Evolutionary conservation across 2,329 filamentous ascomycete genomes (phyloP).

Genomic region (Bipolaris victoriae): DNA sequence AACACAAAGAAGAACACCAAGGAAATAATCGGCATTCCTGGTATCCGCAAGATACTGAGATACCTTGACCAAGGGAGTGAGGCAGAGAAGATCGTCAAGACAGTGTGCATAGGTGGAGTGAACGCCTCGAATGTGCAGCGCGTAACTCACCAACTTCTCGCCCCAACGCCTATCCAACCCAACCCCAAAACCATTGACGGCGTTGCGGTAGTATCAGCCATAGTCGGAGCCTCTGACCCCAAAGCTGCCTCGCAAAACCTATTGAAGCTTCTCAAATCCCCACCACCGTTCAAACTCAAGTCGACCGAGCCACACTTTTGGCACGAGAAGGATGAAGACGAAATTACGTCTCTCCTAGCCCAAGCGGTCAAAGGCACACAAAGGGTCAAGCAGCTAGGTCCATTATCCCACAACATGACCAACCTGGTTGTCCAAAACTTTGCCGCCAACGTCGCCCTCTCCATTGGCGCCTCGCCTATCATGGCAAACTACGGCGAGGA

Average conservation of each 20-base stretch:
- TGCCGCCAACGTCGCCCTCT: constrained; percentile 86
- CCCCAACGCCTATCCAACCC: constrained; percentile 29
- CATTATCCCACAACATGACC: constrained; percentile 95
- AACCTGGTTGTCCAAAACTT: constrained; percentile 96
- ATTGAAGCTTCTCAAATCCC: constrained; percentile 57
- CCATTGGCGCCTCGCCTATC: constrained; percentile 86
- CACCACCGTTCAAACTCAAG: constrained; percentile 34
- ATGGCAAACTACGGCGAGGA: constrained; percentile 91
- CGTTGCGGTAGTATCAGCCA: constrained; percentile 86
- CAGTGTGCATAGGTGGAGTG: constrained; percentile 90
- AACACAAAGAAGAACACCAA: constrained; percentile 85
- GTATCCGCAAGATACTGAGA: constrained; percentile 69
- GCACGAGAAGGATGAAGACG: constrained; percentile 25
- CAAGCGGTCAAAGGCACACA: constrained; percentile 57
- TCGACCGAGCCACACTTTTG: constrained; percentile 24
- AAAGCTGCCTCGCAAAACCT: constrained; percentile 67
- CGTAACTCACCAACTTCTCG: constrained; percentile 72
- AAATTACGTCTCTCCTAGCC: constrained; percentile 19
- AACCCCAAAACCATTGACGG: constrained; percentile 71
- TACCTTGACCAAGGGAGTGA: constrained; percentile 58
- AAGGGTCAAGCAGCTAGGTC: constrained; percentile 66
- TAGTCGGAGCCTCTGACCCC: constrained; percentile 75
- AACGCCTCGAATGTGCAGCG: constrained; percentile 76
- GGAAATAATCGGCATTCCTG: constrained; percentile 75
- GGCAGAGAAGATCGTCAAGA: constrained; percentile 42